These are phyloP conservation scores for Hippophae tibetana DNA, from an alignment of 306 rosid genomes.

Conservation along the genomic window DNA sequence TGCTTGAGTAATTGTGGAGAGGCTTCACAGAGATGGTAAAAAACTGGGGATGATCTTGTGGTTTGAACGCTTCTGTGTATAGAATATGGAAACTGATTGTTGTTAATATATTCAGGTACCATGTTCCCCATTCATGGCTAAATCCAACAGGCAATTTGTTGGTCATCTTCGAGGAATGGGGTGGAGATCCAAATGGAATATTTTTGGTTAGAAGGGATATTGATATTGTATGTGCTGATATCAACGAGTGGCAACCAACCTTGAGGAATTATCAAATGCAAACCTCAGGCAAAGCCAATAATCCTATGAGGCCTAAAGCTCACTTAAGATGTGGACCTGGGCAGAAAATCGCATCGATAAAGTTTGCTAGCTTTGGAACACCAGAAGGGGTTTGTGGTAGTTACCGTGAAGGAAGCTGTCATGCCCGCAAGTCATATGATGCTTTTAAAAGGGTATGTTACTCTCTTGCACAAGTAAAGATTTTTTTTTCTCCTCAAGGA, in stretches of 20 bases:
- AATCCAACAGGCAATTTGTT: constrained; percentile 76
- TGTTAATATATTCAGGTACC: constrained; percentile 62
- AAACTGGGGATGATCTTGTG: constrained; percentile 3
- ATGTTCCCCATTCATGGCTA: constrained; percentile 90
- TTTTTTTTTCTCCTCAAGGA: background rate
- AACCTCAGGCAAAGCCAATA: constrained; percentile 60
- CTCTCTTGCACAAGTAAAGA: constrained; percentile 4
- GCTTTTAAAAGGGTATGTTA: constrained; percentile 63
- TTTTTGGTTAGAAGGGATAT: constrained; percentile 75
- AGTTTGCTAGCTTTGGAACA: constrained; percentile 95
- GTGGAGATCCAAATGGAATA: constrained; percentile 86
- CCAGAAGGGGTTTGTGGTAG: constrained; percentile 83
- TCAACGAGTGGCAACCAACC: constrained; percentile 94
- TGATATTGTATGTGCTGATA: constrained; percentile 74
- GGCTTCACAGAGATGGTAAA: constrained; percentile 96
- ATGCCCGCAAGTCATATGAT: constrained; percentile 81
- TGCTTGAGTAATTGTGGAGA: constrained; percentile 69
- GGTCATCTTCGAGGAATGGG: constrained; percentile 85
- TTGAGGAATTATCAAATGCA: constrained; percentile 70
- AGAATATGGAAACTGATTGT: constrained; percentile 14
- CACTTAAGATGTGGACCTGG: constrained; percentile 78
- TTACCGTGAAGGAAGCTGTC: constrained; percentile 79
- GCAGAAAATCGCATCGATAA: constrained; percentile 74
- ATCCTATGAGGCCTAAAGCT: constrained; percentile 69
- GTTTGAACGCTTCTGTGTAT: background rate